phyloP scores from a whole-genome alignment of 2,329 filamentous ascomycete species.

The Parascedosporium putredinis region DNA sequence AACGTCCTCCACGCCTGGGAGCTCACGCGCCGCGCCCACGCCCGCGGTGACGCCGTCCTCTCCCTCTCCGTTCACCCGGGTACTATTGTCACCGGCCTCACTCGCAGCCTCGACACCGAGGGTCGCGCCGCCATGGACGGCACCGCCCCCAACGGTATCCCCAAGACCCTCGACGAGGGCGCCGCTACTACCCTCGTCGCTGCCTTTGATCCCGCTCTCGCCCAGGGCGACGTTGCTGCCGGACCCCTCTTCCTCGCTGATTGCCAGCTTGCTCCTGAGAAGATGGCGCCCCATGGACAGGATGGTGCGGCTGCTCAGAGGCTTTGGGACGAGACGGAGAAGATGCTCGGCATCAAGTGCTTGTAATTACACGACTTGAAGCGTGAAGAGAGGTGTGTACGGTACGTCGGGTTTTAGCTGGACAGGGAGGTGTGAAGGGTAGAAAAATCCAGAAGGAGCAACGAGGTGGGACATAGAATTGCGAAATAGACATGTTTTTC shows the following conservation, averaged over 20 bases:
- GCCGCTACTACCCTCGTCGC: slow-evolving; percentile 13
- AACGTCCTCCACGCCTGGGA: slow-evolving; percentile 17
- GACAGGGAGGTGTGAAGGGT: no score
- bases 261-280: slow-evolving; percentile 10
- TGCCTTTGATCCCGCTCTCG: slow-evolving; percentile 13
- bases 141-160: background rate
- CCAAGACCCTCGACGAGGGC: slow-evolving; percentile 9
- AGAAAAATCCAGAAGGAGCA: no score
- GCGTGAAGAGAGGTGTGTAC: background rate
- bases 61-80: slow-evolving; percentile 13
- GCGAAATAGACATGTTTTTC: no score
- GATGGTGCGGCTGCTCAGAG: slow-evolving; percentile 9
- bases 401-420: no score
- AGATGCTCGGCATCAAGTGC: slow-evolving; percentile 6
- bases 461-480: no score
- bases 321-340: slow-evolving; percentile 13
- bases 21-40: slow-evolving; percentile 9
- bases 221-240: background rate
- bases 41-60: slow-evolving; percentile 3
- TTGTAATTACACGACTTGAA: background rate
- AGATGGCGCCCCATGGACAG: slow-evolving; percentile 6
- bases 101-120: background rate
- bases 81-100: slow-evolving; percentile 3
- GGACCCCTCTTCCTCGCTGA: slow-evolving; percentile 10
- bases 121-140: background rate